Conservation (phyloP, 768 basidiomycete genomes). For the Pleurotus sapidus region DNA sequence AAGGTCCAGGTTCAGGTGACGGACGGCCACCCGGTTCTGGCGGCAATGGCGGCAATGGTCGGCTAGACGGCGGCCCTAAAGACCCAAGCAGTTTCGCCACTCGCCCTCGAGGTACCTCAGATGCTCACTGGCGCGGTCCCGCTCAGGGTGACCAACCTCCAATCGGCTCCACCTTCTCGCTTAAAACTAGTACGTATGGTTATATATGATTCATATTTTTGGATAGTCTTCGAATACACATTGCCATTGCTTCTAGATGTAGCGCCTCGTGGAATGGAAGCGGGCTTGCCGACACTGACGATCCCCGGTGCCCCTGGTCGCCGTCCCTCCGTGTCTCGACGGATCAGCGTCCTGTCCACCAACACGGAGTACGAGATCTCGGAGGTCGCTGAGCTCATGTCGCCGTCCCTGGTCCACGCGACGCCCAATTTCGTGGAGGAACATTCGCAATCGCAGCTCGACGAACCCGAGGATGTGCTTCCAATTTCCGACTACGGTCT, state of each 20-base stretch:
- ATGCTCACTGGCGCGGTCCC: constrained; percentile 49
- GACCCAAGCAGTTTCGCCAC: constrained; percentile 32
- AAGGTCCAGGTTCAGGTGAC: constrained; percentile 28
- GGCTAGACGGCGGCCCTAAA: constrained; percentile 22
- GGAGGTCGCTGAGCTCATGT: constrained; percentile 49
- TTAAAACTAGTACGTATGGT: constrained; percentile 3
- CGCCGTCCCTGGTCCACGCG: constrained; percentile 25
- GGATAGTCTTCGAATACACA: constrained; percentile 1
- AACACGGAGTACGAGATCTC: constrained; percentile 47
- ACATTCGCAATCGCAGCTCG: background rate
- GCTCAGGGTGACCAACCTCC: constrained; percentile 3
- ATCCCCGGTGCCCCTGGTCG: background rate
- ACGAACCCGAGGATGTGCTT: constrained; percentile 6
- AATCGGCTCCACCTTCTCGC: background rate
- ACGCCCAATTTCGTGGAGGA: background rate
- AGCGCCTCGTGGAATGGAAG: constrained; percentile 19
- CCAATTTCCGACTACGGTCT: background rate
- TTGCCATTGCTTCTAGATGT: constrained; percentile 3
- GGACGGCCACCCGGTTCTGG: constrained; percentile 23
- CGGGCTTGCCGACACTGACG: constrained; percentile 3
- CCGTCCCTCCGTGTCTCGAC: background rate
- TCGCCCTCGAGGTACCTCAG: constrained; percentile 72
- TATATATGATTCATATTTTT: constrained; percentile 10
- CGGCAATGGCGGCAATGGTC: constrained; percentile 30
- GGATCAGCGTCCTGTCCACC: constrained; percentile 39